phyloP scores from a whole-genome alignment of 139 green algal genomes.

The Coccomyxa sp. region DNA sequence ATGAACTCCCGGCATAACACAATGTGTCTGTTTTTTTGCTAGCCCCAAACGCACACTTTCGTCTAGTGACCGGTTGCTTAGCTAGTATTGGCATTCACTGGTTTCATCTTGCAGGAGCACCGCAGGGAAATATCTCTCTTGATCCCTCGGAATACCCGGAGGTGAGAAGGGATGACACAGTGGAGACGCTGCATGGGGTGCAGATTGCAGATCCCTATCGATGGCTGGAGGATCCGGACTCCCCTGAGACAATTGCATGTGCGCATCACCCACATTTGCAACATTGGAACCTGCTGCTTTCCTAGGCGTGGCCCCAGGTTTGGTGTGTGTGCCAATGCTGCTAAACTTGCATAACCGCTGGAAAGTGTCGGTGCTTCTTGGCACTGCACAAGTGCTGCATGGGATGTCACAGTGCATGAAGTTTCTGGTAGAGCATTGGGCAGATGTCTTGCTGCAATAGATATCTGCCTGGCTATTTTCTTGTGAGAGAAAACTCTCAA shows the following conservation, averaged over 20 bases:
- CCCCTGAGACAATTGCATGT: constrained; percentile 63
- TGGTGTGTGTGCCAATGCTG: too few species aligned
- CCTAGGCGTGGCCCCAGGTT: too few species aligned
- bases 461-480: too few species aligned
- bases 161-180: constrained; percentile 60
- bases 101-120: constrained; percentile 42
- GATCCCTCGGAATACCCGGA: constrained; percentile 48
- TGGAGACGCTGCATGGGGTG: constrained; percentile 68
- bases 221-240: constrained; percentile 88
- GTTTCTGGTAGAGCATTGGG: too few species aligned
- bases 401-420: not conserved
- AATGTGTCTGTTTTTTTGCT: too few species aligned
- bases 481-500: not conserved
- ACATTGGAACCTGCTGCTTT: not conserved
- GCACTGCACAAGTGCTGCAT: not conserved
- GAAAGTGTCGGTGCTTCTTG: not conserved
- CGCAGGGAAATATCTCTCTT: constrained; percentile 45
- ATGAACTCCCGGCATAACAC: too few species aligned
- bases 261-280: not conserved
- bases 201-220: constrained; percentile 50
- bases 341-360: not conserved
- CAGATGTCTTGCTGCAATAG: too few species aligned
- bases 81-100: too few species aligned
- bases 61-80: too few species aligned
- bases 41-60: too few species aligned